Evolutionary conservation across 495 filamentous ascomycete species (phyloP), one percentile per base, ranked within the genome.

Genomic region (Pseudomonodictys pantanalensis): DNA sequence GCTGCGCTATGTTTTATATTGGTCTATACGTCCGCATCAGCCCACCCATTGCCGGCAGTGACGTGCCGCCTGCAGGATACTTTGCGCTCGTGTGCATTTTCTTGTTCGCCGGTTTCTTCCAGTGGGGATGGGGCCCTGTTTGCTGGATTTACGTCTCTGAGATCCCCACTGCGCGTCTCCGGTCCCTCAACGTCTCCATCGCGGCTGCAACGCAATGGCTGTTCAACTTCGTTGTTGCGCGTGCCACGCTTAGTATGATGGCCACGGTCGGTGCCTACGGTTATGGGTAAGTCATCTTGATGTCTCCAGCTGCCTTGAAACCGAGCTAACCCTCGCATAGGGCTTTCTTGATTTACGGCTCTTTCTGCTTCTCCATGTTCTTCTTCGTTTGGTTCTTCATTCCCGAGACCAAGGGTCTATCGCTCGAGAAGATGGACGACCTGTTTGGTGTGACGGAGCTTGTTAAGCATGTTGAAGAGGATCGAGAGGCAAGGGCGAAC

Each of bases 1-100:
- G 77, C 2, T 71, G 86, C n/a, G 78, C 79, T 61, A 91, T 90
- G 84, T 81, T 88, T 64, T 89, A 91, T 68, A 86, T 92, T 58
- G 88, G 88, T 10, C 74, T 92, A n/a, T 89, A 92, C 67, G 78
- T 89, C 6, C 84, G 86, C 52, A 83, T 90, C 61, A 74, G 82
- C 17, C 86, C 86, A 0, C 88, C 87, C 0, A 66, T 76, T 18
- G 49, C 70, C 4, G 83, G 78, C 17, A 41, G 22, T 4, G 6
- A 22, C 1, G 56, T 68, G 2, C 61, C 66, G 11, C 60, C 66
- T 3, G 68, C 67, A 1, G 69, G 71, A 22, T 69, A 68, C 41
- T 22, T 71, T 26, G 67, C 71, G 5, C 62, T 73, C 4, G 64
- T 73, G n/a, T 67, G 65, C 58, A 59, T 73, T 8, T 73, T 69